Base-by-base conservation (phyloP, 2,329 filamentous ascomycete genomes). In the Beauveria caledonica region DNA sequence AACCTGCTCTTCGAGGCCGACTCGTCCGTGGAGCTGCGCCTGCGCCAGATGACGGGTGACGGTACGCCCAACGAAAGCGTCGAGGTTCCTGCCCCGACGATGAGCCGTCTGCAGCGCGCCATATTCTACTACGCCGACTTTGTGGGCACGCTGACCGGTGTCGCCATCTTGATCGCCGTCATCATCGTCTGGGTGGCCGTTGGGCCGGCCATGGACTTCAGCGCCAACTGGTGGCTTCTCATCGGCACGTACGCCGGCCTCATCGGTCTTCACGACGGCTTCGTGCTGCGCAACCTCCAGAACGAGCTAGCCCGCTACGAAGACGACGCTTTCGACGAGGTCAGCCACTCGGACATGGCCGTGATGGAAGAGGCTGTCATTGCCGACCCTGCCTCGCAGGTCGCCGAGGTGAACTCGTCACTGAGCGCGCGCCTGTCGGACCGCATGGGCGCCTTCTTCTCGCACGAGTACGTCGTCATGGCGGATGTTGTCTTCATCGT, bases 221-320 rank as follows among this genome's bases (percentile, higher is more conserved):
- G 72, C 60, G 66, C 69, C 60, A 78, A 76, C 66, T 79, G 77
- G 77, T 78, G 74, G 72, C 71, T 79, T 0, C 70, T 78, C 17
- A 78, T 79, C 52, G 77, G 77, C 13, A 79, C 77, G 0, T 79
- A 78, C 63, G 76, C 77, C 0, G 77, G 77, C 2, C 69, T 79
- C 5, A 69, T 79, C 50, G 77, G 77, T 2, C 70, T 78, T 54
- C 69, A 74, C 36, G 76, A 78, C 63, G 73, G 74, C 27, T 79
- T 79, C 61, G 70, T 79, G 15, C 70, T 79, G 13, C 74, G 75
- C 40, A 78, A 79, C 58, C 68, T 79, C 13, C 73, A 78, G 55
- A 63, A 66, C 60, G 67, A 69, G 4, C 54, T 66, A 10, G 48
- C 61, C 29, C 48, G 62, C 53, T 66, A 66, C 58, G 66, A 64